Percentiles rank a stretch among this genome's conserved stretches.
phyloP scores from a whole-genome alignment of 768 basidiomycete species.

The Roridomyces roridus region DNA sequence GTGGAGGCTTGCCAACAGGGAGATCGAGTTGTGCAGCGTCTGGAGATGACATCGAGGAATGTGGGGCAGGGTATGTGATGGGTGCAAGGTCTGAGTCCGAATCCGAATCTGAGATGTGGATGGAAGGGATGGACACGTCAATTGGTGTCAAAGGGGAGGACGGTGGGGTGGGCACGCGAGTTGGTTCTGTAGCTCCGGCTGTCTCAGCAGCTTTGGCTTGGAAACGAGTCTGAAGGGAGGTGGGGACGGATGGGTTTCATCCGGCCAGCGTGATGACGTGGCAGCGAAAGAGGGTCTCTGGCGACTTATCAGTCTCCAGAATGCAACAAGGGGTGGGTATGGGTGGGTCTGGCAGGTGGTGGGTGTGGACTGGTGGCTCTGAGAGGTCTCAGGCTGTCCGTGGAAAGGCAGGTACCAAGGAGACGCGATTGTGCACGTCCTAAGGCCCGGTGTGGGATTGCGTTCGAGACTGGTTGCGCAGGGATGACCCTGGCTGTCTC shows the following conservation, averaged over 20 bases:
- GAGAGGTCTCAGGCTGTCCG: conserved; percentile 1
- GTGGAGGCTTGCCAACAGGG: neutral
- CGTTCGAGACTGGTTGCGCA: too few relatives aligned
- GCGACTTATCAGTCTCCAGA: too few relatives aligned
- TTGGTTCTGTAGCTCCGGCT: neutral
- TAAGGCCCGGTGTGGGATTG: too few relatives aligned
- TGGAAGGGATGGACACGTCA: neutral
- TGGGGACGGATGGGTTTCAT: neutral
- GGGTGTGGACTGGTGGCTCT: neutral
- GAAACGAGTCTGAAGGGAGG: neutral
- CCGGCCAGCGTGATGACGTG: neutral
- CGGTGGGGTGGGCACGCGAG: too few relatives aligned
- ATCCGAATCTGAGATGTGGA: neutral
- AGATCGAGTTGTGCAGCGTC: neutral
- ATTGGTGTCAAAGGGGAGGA: neutral
- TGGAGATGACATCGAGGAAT: neutral
- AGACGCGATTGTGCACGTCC: too few relatives aligned
- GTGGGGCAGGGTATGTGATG: neutral
- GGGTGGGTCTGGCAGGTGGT: neutral
- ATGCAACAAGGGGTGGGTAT: neutral
- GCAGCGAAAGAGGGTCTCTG: neutral
- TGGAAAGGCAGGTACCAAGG: neutral
- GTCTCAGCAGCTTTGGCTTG: neutral
- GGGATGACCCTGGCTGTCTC: too few relatives aligned
- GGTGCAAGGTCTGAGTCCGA: neutral